Percentiles rank a stretch among this genome's conserved stretches.
These are phyloP conservation scores for Calocybe indica DNA, from an alignment of 768 basidiomycete genomes.

Conservation along the genomic window DNA sequence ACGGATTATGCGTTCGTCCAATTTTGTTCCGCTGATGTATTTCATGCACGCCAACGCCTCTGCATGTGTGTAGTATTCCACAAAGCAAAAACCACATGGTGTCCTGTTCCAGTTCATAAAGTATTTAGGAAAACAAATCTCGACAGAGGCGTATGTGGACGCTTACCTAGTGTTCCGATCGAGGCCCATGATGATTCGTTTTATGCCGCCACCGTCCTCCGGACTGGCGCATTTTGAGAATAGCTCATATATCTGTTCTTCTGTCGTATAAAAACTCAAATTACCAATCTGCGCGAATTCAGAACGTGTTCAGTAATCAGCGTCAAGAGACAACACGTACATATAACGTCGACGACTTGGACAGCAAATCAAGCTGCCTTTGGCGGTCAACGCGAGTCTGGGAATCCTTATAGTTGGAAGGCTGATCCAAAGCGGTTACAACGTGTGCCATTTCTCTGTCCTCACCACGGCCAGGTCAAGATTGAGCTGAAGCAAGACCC, in stretches of 20 bases:
- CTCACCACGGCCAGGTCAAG: constrained; percentile 4
- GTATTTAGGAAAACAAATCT: constrained; percentile 1
- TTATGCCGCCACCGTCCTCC: constrained; percentile 85
- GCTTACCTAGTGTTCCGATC: constrained; percentile 80
- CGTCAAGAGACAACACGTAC: constrained; percentile 48
- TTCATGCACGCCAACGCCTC: constrained; percentile 92
- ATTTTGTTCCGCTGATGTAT: constrained; percentile 95
- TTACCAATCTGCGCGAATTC: constrained; percentile 65
- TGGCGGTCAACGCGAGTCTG: constrained; percentile 75
- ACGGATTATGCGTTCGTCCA: constrained; percentile 97
- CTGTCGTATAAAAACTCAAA: constrained; percentile 90
- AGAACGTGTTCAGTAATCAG: constrained; percentile 7
- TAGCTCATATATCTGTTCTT: constrained; percentile 93
- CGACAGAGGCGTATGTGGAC: background rate
- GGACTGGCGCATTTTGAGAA: constrained; percentile 87
- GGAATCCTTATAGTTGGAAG: constrained; percentile 96
- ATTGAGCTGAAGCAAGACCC: constrained; percentile 1
- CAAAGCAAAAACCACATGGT: constrained; percentile 94
- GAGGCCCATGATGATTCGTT: constrained; percentile 92
- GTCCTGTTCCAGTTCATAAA: constrained; percentile 43
- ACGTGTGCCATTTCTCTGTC: constrained; percentile 70
- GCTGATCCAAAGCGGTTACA: constrained; percentile 80
- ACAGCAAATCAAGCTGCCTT: constrained; percentile 73
- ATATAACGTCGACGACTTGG: constrained; percentile 86
- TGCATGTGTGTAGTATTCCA: constrained; percentile 91